Percentiles rank a stretch among this genome's conserved stretches.
phyloP scores from a whole-genome alignment of 176 grass and related monocot genomes.

The Otatea glauca region DNA sequence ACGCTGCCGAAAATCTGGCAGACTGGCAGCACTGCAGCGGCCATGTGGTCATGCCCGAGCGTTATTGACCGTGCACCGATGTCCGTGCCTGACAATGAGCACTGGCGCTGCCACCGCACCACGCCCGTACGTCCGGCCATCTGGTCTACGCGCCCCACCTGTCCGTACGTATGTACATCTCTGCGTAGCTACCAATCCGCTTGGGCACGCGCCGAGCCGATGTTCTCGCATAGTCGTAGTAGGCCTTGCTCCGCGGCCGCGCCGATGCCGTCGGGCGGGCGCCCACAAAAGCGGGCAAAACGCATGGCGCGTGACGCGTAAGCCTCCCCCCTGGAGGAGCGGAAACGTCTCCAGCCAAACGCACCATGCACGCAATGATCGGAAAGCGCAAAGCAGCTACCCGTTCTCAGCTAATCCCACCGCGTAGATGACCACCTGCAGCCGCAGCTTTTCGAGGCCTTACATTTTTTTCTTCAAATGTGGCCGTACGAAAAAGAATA shows the following conservation, averaged over 20 bases:
- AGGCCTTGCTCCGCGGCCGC: background rate
- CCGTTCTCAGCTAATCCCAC: too few relatives aligned
- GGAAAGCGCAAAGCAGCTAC: too few relatives aligned
- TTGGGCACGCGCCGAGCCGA: too few relatives aligned
- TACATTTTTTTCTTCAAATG: too few relatives aligned
- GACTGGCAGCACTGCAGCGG: background rate
- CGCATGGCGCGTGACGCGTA: background rate
- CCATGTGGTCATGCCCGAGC: background rate
- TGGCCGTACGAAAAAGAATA: too few relatives aligned
- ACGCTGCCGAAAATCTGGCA: background rate
- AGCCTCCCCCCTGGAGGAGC: background rate
- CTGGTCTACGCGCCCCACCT: background rate
- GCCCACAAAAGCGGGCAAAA: background rate
- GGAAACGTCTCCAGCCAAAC: slow-evolving; percentile 4
- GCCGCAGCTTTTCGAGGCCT: background rate
- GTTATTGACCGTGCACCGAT: background rate
- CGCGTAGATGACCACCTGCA: background rate
- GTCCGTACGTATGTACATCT: background rate
- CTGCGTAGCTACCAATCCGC: background rate
- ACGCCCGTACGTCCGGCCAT: background rate
- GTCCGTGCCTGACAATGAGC: background rate
- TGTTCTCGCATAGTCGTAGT: background rate
- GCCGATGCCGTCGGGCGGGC: background rate
- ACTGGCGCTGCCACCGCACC: background rate
- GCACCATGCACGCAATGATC: background rate